These are phyloP conservation scores for Rhexocercosporidium sp. DNA, from an alignment of 2,329 filamentous ascomycete genomes.

Conservation along the genomic window DNA sequence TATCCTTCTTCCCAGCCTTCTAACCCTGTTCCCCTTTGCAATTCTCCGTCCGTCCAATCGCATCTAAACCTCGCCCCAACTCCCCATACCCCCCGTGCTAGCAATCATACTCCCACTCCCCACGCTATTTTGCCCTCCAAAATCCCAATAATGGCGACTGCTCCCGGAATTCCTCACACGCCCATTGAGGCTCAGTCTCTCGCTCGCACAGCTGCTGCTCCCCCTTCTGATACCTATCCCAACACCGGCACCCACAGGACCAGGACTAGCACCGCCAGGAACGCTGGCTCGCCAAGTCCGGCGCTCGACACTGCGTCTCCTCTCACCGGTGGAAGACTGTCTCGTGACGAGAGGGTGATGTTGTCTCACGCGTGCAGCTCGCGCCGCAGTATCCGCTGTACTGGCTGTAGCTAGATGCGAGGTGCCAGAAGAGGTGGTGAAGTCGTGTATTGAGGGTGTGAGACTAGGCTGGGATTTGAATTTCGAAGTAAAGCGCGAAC, in stretches of 20 bases:
- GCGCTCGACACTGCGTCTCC: conserved; percentile 48
- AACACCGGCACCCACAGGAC: not conserved
- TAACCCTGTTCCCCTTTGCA: not conserved
- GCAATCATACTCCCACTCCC: conserved; percentile 76
- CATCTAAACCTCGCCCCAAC: conserved; percentile 74
- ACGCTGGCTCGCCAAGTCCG: conserved; percentile 61
- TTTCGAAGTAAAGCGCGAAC: conserved; percentile 71
- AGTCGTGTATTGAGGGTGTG: conserved; percentile 45
- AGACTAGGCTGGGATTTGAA: conserved; percentile 41
- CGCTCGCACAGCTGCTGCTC: conserved; percentile 80
- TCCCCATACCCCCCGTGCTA: conserved; percentile 70
- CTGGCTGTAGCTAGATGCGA: conserved; percentile 55
- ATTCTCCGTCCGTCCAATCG: too few species aligned
- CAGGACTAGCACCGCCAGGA: conserved; percentile 46
- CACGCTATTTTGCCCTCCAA: conserved; percentile 70
- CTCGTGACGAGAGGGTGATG: conserved; percentile 83
- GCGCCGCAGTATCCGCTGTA: conserved; percentile 71
- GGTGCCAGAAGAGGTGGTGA: conserved; percentile 43
- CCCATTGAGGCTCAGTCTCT: conserved; percentile 76
- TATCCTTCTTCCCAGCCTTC: not conserved
- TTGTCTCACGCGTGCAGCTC: conserved; percentile 83
- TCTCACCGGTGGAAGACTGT: conserved; percentile 36
- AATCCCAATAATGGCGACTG: conserved; percentile 89
- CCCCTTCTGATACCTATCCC: conserved; percentile 46
- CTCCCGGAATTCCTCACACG: conserved; percentile 63